Evolutionary conservation across 257 asterid genomes (phyloP).

Genomic region (Ehretia macrophylla): DNA sequence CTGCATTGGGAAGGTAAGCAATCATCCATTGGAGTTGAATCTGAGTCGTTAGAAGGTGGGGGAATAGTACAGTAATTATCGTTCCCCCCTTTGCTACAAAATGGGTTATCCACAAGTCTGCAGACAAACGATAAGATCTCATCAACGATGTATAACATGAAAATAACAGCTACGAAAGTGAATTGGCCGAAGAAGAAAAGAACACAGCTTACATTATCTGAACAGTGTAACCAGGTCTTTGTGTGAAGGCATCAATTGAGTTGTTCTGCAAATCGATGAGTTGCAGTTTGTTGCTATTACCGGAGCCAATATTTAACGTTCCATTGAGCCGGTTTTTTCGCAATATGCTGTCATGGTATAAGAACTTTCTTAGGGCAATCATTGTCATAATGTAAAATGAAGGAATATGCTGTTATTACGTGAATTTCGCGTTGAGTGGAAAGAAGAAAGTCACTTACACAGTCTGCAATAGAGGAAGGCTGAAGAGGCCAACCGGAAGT

Average conservation of each 20-base stretch:
- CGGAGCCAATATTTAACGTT: constrained; percentile 15
- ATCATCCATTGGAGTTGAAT: constrained; percentile 49
- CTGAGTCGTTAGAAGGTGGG: constrained; percentile 24
- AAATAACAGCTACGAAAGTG: not conserved
- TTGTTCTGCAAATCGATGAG: constrained; percentile 30
- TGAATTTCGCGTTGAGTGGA: too few relatives aligned
- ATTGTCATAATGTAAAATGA: not conserved
- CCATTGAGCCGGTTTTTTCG: constrained; percentile 12
- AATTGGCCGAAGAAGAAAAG: not conserved
- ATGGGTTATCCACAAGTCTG: constrained; percentile 62
- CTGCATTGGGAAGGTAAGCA: constrained; percentile 45
- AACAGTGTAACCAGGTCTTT: constrained; percentile 23
- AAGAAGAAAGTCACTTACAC: constrained; percentile 41
- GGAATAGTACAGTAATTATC: constrained; percentile 40
- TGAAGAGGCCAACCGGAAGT: constrained; percentile 50
- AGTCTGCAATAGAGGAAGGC: constrained; percentile 61
- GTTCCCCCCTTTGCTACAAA: constrained; percentile 41
- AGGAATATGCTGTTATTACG: not conserved
- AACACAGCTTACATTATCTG: constrained; percentile 43
- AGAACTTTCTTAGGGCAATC: not conserved
- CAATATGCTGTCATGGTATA: constrained; percentile 29
- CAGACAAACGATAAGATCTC: constrained; percentile 8
- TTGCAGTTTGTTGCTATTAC: constrained; percentile 18
- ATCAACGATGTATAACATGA: not conserved
- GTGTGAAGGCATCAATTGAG: constrained; percentile 38